phyloP scores from a whole-genome alignment of 371 early-diverging fungal genomes.

The Basidiobolus meristosporus region DNA sequence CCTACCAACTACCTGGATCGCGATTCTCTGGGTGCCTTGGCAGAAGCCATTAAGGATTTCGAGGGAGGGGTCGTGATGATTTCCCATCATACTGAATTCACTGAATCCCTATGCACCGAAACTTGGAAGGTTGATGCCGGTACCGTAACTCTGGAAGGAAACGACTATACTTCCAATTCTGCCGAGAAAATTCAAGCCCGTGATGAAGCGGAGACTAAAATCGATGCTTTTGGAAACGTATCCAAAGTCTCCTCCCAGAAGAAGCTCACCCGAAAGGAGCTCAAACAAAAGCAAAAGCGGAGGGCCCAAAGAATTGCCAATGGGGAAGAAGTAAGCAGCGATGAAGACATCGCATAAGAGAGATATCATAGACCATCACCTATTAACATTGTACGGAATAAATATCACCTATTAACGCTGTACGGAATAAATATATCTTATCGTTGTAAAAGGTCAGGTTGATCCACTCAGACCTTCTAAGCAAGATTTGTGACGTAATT shows the following conservation, averaged over 20 bases:
- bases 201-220: slow-evolving; percentile 11
- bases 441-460: too few species aligned
- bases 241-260: slow-evolving; percentile 8
- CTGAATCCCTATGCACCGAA: slow-evolving; percentile 38
- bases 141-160: slow-evolving; percentile 14
- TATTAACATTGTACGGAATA: too few species aligned
- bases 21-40: slow-evolving; percentile 52
- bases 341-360: slow-evolving; percentile 5
- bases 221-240: slow-evolving; percentile 13
- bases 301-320: slow-evolving; percentile 11
- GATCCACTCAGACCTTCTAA: too few species aligned
- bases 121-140: slow-evolving; percentile 60
- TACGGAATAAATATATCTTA: too few species aligned
- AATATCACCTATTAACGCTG: too few species aligned
- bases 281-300: slow-evolving; percentile 12
- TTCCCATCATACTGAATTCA: slow-evolving; percentile 56
- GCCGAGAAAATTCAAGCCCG: slow-evolving; percentile 9
- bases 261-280: slow-evolving; percentile 12
- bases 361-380: too few species aligned
- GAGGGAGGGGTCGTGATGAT: slow-evolving; percentile 62
- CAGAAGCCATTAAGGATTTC: slow-evolving; percentile 37
- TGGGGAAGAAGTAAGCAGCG: slow-evolving; percentile 12
- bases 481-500: too few species aligned
- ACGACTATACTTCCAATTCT: slow-evolving; percentile 8
- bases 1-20: slow-evolving; percentile 74